Base-by-base conservation (phyloP, 345 rosid genomes). In the Cardamine chenopodiifolia region DNA sequence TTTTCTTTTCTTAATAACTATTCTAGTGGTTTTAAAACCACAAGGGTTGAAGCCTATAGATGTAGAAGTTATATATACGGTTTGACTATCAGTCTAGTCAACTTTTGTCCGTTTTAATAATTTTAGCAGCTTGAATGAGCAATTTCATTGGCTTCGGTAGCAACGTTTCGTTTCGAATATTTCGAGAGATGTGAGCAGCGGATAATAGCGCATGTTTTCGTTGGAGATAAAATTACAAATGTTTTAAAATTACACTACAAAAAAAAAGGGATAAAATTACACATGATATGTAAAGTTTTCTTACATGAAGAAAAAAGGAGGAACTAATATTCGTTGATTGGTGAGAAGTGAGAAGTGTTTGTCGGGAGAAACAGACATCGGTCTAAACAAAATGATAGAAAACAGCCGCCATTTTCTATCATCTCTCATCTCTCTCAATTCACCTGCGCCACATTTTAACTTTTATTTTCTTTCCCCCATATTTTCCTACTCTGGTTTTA, bases 381-480 rank as follows among this genome's bases (percentile, higher is more conserved):
- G 39, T 66, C 35, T 23, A n/a, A 48, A 31, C 37, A 35, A 71
- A 60, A 15, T 22, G 74, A 28, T 42, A 42, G 47, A 42, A 42
- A 42, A 44, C 10, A 44, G 49, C 60, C 50, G 75, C 75, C 39
- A 45, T 34, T 66, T 66, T 49, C 32, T 66, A 66, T 34, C 66
- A 40, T 4, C 14, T 62, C 55, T 39, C 14, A 8, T 62, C 55
- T 39, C 14, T 68, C 52, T 68, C 62, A 68, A 28, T 13, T 56
- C 54, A 55, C 55, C 55, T 55, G 54, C 44, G 28, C 54, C 63
- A 69, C 62, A 68, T 26, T 18, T 18, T 17, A 2, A 68, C 26
- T 8, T 67, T 25, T 67, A 4, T 29, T 25, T 65, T 65, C 7
- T 32, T 32, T 65, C 2, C 47, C 39, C 9, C 20, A 49, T 15